Evolutionary conservation across 2,329 filamentous ascomycete species (phyloP).

Genomic region (Colletotrichum musicola): DNA sequence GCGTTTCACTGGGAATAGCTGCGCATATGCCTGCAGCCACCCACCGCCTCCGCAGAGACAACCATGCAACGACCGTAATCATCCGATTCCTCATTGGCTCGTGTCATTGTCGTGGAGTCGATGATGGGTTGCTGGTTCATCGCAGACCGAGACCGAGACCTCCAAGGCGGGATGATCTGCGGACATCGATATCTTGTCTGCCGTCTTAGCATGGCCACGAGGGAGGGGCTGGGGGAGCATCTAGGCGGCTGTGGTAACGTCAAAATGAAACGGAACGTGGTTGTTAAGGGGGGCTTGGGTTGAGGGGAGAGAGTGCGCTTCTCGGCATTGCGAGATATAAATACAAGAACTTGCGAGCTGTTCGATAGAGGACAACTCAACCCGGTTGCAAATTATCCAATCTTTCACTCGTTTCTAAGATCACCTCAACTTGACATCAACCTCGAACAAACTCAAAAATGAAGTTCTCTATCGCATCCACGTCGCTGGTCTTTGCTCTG

Average conservation of each 20-base stretch:
- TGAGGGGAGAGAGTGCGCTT: neutral
- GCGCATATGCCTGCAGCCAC: slow-evolving; percentile 6
- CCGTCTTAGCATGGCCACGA: slow-evolving; percentile 5
- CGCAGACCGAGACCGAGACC: slow-evolving; percentile 15
- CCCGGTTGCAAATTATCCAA: slow-evolving; percentile 1
- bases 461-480: slow-evolving; percentile 6
- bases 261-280: slow-evolving; percentile 1
- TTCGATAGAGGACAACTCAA: neutral
- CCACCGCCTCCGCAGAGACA: slow-evolving; percentile 11
- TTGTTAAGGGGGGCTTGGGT: neutral
- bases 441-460: slow-evolving; percentile 14
- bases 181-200: neutral
- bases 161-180: slow-evolving; percentile 18
- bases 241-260: neutral
- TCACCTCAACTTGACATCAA: neutral
- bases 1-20: slow-evolving; percentile 26
- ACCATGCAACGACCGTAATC: slow-evolving; percentile 16
- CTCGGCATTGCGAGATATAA: slow-evolving; percentile 19
- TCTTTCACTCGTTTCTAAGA: slow-evolving; percentile 7
- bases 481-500: neutral
- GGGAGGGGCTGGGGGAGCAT: neutral
- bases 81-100: slow-evolving; percentile 12
- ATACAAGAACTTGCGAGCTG: slow-evolving; percentile 3
- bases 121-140: neutral
- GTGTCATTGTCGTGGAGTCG: neutral